Conservation (phyloP, 257 asterid species). For the Nicotiana noctiflora region DNA sequence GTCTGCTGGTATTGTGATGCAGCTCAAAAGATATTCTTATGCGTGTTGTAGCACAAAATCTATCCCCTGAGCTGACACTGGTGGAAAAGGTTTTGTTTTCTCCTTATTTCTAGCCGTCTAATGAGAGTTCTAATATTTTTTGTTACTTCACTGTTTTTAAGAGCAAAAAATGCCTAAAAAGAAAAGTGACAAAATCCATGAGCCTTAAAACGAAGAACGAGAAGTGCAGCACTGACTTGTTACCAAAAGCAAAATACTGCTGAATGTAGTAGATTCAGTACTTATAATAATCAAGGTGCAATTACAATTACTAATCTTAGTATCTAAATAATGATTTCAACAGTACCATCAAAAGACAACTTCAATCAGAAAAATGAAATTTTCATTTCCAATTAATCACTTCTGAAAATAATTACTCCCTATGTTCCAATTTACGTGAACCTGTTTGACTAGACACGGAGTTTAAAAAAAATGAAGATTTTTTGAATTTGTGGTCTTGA, state of each 20-base stretch:
- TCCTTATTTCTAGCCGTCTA: background rate
- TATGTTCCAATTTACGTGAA: no score
- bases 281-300: background rate
- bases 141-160: background rate
- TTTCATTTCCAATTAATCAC: background rate
- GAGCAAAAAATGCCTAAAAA: background rate
- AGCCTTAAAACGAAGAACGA: background rate
- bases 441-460: no score
- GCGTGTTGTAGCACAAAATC: slow-evolving; percentile 87
- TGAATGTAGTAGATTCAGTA: background rate
- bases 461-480: no score
- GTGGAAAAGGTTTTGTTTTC: slow-evolving; percentile 68
- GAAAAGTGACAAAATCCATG: background rate
- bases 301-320: background rate
- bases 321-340: background rate
- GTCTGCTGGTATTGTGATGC: slow-evolving; percentile 28
- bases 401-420: background rate
- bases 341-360: background rate
- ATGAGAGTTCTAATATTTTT: background rate
- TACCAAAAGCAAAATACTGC: background rate
- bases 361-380: background rate
- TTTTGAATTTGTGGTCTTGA: no score
- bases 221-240: background rate
- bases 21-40: slow-evolving; percentile 85
- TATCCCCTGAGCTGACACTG: slow-evolving; percentile 78